Evolutionary conservation across 2,329 filamentous ascomycete species (phyloP), one percentile per base, ranked within the genome.

Genomic region (Colletotrichum zoysiae): DNA sequence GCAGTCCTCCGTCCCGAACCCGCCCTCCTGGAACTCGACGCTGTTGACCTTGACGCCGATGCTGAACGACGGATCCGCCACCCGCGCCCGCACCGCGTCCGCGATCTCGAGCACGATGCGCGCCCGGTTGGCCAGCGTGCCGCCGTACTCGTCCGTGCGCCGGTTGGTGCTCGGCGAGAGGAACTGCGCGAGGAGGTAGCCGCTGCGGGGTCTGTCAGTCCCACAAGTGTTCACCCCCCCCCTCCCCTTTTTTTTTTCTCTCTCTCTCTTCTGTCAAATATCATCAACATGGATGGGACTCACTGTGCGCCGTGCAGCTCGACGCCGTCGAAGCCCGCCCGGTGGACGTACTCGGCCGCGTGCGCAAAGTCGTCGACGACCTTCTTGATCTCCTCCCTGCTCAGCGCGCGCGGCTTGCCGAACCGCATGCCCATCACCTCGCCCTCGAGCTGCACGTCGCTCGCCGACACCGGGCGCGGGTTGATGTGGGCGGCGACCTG

Each of bases 1-100:
- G 1, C 86, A 85, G 66, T 90, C 88, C 1, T 85, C 82, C 2
- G 87, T 80, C 46, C 82, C 80, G 56, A 89, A 86, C 0, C 87
- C 87, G 51, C 84, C 84, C 23, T 85, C 84, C 74, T 88, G 85
- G 79, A 88, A 88, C 76, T 88, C 86, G 58, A 87, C 86, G n/a
- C 80, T 83, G 81, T 90, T 90, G 74, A 90, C 80, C 81, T 90
- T 90, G 79, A 90, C 88, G 56, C 85, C 83, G 14, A 90, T 74
- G 75, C 89, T 86, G 76, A 79, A 85, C 67, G 75, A 74, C 46
- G 46, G 46, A 33, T 76, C 71, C 16, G 79, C 76, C 30, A 81
- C 78, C 1, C 75, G 76, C 3, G 65, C 75, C 56, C 79, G 79
- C 65, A 84, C 78, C n/a, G 78, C 78, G 35, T 81, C 79, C 6